Percentiles rank a stretch among this genome's conserved stretches.
These are phyloP conservation scores for Boletus holoroseus DNA, from an alignment of 1,284 basidiomycete species.

Conservation along the genomic window DNA sequence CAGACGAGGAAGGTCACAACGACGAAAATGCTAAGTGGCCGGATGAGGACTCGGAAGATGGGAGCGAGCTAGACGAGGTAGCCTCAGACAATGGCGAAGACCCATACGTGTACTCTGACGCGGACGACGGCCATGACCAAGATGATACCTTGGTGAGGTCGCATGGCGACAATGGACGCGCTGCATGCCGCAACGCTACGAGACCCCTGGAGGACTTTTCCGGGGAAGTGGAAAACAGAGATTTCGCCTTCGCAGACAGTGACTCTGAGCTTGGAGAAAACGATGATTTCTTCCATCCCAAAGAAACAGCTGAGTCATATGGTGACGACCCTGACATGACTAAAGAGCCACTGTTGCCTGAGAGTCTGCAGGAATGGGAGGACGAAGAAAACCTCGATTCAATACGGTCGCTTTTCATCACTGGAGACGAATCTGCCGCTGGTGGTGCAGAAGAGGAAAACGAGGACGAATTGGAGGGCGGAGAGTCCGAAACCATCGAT, in stretches of 20 bases:
- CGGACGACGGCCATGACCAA: constrained; percentile 11
- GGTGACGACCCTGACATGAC: constrained; percentile 67
- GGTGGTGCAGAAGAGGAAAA: constrained; percentile 37
- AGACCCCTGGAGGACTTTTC: constrained; percentile 39
- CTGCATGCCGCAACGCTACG: constrained; percentile 41
- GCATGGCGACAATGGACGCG: constrained; percentile 42
- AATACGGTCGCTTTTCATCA: constrained; percentile 88
- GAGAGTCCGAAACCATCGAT: constrained; percentile 41
- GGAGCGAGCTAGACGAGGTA: constrained; percentile 24
- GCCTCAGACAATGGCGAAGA: constrained; percentile 27
- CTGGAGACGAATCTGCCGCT: constrained; percentile 48
- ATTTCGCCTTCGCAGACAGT: constrained; percentile 71
- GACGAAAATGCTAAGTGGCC: constrained; percentile 4
- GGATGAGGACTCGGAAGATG: constrained; percentile 26
- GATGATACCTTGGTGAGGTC: constrained; percentile 27
- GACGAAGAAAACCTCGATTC: constrained; percentile 82
- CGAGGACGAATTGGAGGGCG: constrained; percentile 39
- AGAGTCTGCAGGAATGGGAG: constrained; percentile 71
- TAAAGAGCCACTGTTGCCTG: constrained; percentile 50
- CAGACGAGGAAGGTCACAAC: constrained; percentile 20
- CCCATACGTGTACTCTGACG: background rate
- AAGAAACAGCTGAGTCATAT: constrained; percentile 36
- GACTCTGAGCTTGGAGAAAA: constrained; percentile 68
- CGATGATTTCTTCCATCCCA: constrained; percentile 72
- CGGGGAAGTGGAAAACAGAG: constrained; percentile 35